These are phyloP conservation scores for Gillenia trifoliata DNA, from an alignment of 306 rosid genomes.

Conservation along the genomic window DNA sequence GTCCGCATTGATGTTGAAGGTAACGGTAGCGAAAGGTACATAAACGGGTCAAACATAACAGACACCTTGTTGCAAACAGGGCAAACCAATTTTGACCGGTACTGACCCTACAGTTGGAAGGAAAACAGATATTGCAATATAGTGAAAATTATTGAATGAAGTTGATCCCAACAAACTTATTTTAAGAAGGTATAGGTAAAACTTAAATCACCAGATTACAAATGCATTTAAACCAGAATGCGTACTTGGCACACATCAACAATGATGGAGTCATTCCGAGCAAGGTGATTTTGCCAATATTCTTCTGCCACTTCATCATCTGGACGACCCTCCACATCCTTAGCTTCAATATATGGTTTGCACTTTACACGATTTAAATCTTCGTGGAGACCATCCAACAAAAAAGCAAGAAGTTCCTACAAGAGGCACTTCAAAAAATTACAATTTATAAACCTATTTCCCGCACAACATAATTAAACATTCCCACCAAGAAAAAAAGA, in stretches of 20 bases:
- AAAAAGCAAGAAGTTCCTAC: conserved; percentile 90
- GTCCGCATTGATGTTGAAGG: conserved; percentile 65
- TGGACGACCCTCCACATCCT: conserved; percentile 65
- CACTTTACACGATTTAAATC: conserved; percentile 82
- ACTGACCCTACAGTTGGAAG: conserved; percentile 60
- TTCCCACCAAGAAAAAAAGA: neutral
- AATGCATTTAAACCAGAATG: neutral
- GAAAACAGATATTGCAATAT: conserved; percentile 9
- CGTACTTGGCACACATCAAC: conserved; percentile 80
- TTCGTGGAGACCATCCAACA: conserved; percentile 90
- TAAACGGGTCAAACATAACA: conserved; percentile 86
- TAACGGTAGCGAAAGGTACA: conserved; percentile 81
- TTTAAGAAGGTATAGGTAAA: neutral
- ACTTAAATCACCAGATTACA: neutral
- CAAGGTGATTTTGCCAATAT: conserved; percentile 83
- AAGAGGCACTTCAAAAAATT: conserved; percentile 26
- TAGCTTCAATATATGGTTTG: conserved; percentile 76
- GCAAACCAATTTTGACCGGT: conserved; percentile 74
- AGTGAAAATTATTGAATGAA: neutral
- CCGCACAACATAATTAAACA: conserved; percentile 11
- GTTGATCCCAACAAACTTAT: neutral
- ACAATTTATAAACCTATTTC: conserved; percentile 15
- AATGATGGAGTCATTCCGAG: conserved; percentile 70
- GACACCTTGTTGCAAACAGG: conserved; percentile 72
- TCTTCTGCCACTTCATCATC: conserved; percentile 81